Evolutionary conservation across 257 asterid species (phyloP), one percentile per base, ranked within the genome.

Genomic region (Solanum clarkiae): DNA sequence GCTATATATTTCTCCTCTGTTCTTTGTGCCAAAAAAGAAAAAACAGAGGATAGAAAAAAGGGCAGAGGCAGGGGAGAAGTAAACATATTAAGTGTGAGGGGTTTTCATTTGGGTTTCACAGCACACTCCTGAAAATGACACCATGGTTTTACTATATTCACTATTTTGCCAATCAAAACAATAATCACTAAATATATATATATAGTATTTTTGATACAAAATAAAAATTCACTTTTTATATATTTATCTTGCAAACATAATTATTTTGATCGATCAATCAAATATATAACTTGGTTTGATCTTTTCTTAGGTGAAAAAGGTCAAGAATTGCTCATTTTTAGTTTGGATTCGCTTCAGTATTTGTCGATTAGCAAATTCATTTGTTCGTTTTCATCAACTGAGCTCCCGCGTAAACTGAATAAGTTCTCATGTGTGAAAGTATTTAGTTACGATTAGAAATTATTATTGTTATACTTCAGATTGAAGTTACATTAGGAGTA

Each of bases 11-110:
- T 55, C 81, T 80, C 84, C 74, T 88, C 86, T 89, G 91, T 89
- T 87, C 89, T 89, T 90, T 89, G 82, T 91, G 86, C 79, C 68
- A 7, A 51, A 84, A 84, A 68, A 53, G 62, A 53, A 47, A 80
- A 29, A 82, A 88, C 90, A 71, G 91, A 60, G 91, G 80, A 74
- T 89, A 87, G 81, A 81, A 74, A 63, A 90, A 90, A 82, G 81
- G 57, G 81, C 81, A 69, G 81, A 65, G 42, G 42, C 80, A 83
- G 81, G 20, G 86, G 22, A 65, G 80, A 26, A n/a, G 54, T 49
- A 49, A 68, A 65, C 42, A 12, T 12, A 63, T 26, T 14, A 57
- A 26, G 16, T 79, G 81, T 83, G 80, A 32, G 74, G 69, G 18
- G 29, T 11, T 40, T 60, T 82, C 66, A 83, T 66, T 44, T 51